phyloP scores from a whole-genome alignment of 139 green algal species.

The Chlorella sp. region DNA sequence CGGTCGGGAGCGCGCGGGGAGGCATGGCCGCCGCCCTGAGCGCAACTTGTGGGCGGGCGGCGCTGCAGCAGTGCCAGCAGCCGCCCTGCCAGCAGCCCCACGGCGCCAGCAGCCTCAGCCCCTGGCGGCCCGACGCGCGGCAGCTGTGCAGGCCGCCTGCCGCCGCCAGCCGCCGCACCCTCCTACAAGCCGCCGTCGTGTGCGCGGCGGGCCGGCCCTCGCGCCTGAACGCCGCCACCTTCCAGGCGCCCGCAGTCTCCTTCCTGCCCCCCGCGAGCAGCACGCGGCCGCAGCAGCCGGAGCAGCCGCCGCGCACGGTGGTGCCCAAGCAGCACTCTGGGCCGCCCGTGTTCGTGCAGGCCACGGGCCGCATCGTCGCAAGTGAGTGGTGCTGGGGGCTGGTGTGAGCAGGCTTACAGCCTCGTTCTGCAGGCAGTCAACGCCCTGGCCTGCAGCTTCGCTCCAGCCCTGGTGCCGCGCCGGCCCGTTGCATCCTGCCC shows the following conservation, averaged over 20 bases:
- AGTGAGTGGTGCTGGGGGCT: conserved; percentile 57
- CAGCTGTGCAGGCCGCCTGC: background rate
- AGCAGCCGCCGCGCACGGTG: background rate
- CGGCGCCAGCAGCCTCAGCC: background rate
- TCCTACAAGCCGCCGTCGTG: conserved; percentile 15
- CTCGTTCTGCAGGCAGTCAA: too few species aligned
- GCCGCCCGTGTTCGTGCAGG: conserved; percentile 76
- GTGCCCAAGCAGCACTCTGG: conserved; percentile 9
- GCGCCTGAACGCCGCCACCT: conserved; percentile 5
- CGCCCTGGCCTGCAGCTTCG: too few species aligned
- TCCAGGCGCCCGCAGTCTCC: conserved; percentile 20
- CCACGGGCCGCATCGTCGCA: conserved; percentile 80
- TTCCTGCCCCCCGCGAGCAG: conserved; percentile 19
- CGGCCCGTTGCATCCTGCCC: too few species aligned
- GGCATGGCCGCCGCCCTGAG: background rate
- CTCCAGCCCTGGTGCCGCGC: too few species aligned
- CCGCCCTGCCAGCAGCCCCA: too few species aligned
- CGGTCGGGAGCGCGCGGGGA: too few species aligned
- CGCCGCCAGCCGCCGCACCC: conserved; percentile 2
- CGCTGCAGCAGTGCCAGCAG: background rate
- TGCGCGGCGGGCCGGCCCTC: background rate
- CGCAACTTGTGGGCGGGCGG: background rate
- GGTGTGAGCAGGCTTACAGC: too few species aligned
- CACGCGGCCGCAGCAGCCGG: background rate
- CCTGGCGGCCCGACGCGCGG: conserved; percentile 1